Percentiles rank a stretch among this genome's conserved stretches.
Evolutionary conservation across 805 yeast genomes (phyloP).

Genomic region (Schizosaccharomyces cryophilus): DNA sequence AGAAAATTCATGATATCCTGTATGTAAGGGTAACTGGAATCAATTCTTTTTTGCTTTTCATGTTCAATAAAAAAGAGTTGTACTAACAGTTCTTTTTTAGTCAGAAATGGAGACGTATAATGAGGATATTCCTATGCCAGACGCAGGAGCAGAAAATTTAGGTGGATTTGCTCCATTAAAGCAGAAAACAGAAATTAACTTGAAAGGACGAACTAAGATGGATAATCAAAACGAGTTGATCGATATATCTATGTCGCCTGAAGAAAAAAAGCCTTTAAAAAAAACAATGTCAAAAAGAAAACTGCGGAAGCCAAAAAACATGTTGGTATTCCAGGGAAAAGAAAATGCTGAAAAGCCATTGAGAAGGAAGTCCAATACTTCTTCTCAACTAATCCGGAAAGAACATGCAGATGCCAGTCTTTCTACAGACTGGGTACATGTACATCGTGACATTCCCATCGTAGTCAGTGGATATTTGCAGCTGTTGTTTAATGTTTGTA

Average conservation of each 20-base stretch:
- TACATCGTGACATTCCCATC: conserved; percentile 20
- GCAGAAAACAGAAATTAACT: not conserved
- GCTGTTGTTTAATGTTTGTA: conserved; percentile 28
- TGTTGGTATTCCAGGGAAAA: no score
- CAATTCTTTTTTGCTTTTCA: no score
- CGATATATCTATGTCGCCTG: not conserved
- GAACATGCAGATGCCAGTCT: not conserved
- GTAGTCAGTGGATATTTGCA: conserved; percentile 40
- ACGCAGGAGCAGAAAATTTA: not conserved
- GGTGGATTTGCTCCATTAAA: not conserved
- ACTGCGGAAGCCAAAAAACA: not conserved
- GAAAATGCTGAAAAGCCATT: not conserved
- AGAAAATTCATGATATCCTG: no score
- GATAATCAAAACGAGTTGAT: not conserved
- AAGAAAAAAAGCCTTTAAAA: not conserved
- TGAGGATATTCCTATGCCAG: not conserved
- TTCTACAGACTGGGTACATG: not conserved
- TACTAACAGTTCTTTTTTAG: no score
- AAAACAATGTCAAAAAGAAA: not conserved
- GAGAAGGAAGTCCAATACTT: not conserved
- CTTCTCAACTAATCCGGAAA: not conserved
- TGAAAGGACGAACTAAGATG: not conserved
- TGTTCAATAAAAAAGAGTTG: no score
- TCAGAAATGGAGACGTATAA: no score
- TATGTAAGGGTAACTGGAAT: no score